Evolutionary conservation across 2,329 filamentous ascomycete genomes (phyloP), one percentile per base, ranked within the genome.

Genomic region (Myriosclerotinia duriaeana): DNA sequence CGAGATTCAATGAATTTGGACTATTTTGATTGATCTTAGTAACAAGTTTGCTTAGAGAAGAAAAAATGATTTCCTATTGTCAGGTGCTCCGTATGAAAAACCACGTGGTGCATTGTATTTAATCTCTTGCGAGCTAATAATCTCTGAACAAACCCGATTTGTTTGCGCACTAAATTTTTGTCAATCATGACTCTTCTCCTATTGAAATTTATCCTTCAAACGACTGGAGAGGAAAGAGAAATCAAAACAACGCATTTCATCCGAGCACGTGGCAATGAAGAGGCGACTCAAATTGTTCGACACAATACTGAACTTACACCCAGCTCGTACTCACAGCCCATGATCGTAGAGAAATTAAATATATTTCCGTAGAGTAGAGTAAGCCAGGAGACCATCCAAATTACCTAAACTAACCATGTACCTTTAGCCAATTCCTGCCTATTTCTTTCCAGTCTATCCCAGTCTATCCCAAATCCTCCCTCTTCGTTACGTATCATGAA

Each of bases 401-500:
- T 50, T 15, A 8, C 38, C 44, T 50, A 38, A 60, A 12, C 30
- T 14, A 48, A 20, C 5, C 5, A 22, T 26, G 3, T 50, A n/a
- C 56, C n/a, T 17, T 22, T 9, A 17, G 8, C 8, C 7, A 17
- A 38, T 11, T 34, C 46, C 46, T 11, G 9, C n/a, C 46, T 20
- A 50, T 11, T 34, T 20, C 46, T 11, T 3, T 8, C 46, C 46
- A 50, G n/a, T 50, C 20, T 20, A 17, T 34, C 22, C 55, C 38
- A 58, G 15, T 58, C 55, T 58, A 50, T 48, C 44, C 58, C 17
- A 9, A n/a, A 44, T 46, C 22, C 22, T 12, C 34, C 40, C 55
- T 17, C 4, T 8, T 30, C 40, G 12, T 48, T 22, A 48, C 15
- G 6, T 61, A 8, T 26, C 8, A 50, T 26, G 20, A 50, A 61